Percentiles rank a stretch among this genome's conserved stretches.
Conservation (phyloP, 75 land plant species). For the Isoetes taiwanensis region DNA sequence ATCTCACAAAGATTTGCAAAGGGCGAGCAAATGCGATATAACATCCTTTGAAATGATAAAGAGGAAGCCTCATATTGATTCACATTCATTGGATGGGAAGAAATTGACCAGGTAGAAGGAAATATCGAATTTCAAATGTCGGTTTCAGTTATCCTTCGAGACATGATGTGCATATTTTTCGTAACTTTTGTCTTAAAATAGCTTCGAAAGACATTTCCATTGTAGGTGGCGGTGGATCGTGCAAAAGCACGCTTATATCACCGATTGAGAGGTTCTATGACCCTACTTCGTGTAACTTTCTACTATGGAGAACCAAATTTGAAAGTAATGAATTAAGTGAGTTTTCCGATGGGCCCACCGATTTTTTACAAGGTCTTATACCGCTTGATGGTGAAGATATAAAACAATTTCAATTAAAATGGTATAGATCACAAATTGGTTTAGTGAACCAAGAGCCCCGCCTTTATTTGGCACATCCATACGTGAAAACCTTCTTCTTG, state of each 20-base stretch:
- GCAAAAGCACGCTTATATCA: conserved; percentile 81
- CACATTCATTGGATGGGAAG: conserved; percentile 19
- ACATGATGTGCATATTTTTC: conserved; percentile 54
- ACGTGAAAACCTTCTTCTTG: conserved; percentile 81
- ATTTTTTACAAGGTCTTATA: neutral
- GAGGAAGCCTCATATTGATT: conserved; percentile 14
- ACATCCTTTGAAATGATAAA: conserved; percentile 40
- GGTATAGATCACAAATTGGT: conserved; percentile 83
- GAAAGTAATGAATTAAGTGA: too few relatives aligned
- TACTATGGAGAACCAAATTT: too few relatives aligned
- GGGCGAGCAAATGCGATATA: conserved; percentile 47
- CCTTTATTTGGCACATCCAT: conserved; percentile 78
- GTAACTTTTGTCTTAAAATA: conserved; percentile 42
- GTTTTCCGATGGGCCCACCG: too few relatives aligned
- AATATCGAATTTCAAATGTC: conserved; percentile 47
- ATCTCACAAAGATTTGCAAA: conserved; percentile 39
- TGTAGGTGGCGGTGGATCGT: conserved; percentile 87
- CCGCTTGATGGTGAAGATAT: conserved; percentile 57
- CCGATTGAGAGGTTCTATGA: conserved; percentile 91
- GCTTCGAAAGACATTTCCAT: conserved; percentile 69
- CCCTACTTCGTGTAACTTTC: conserved; percentile 44
- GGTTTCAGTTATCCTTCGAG: conserved; percentile 89
- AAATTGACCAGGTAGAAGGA: conserved; percentile 33
- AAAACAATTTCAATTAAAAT: conserved; percentile 46
- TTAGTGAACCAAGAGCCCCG: conserved; percentile 95